Conservation (phyloP, 1,139 yeast species). For the Saccharomyces hybrid region DNA sequence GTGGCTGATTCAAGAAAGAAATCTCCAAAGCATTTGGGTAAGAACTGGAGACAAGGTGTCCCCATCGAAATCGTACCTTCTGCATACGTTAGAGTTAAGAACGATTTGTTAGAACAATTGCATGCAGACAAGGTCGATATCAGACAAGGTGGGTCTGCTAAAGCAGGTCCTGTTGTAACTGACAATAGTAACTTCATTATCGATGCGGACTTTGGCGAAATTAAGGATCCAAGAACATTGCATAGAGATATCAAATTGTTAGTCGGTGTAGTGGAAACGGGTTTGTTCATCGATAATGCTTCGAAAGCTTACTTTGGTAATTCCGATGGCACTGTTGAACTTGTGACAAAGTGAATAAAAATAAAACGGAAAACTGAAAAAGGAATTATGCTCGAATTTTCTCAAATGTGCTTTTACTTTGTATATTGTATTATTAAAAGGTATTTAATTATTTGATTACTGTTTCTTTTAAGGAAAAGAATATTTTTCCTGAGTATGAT, state of each 20-base stretch:
- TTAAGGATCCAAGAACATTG: slow-evolving; percentile 51
- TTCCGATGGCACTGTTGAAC: slow-evolving; percentile 54
- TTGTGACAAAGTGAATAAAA: slow-evolving; percentile 18
- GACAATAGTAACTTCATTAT: slow-evolving; percentile 91
- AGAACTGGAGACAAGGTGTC: slow-evolving; percentile 80
- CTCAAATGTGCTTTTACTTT: not conserved
- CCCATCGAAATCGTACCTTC: slow-evolving; percentile 94
- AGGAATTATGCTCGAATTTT: not conserved
- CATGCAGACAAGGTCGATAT: slow-evolving; percentile 51
- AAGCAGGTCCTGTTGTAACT: slow-evolving; percentile 97
- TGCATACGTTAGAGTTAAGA: slow-evolving; percentile 69
- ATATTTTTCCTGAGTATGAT: not conserved
- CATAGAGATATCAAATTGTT: slow-evolving; percentile 61
- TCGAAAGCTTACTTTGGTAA: slow-evolving; percentile 83
- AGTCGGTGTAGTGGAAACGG: slow-evolving; percentile 96
- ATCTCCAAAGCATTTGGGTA: slow-evolving; percentile 59
- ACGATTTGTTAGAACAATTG: slow-evolving; percentile 47
- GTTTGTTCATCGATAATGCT: slow-evolving; percentile 69
- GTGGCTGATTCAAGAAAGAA: slow-evolving; percentile 91
- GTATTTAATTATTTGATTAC: not conserved
- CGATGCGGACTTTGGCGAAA: slow-evolving; percentile 87
- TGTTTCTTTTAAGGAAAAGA: not conserved
- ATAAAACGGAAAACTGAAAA: not conserved
- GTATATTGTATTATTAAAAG: not conserved
- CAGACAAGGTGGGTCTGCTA: slow-evolving; percentile 82